These are phyloP conservation scores for Vaccinium macrocarpon DNA, from an alignment of 148 eudicot genomes.

Conservation along the genomic window DNA sequence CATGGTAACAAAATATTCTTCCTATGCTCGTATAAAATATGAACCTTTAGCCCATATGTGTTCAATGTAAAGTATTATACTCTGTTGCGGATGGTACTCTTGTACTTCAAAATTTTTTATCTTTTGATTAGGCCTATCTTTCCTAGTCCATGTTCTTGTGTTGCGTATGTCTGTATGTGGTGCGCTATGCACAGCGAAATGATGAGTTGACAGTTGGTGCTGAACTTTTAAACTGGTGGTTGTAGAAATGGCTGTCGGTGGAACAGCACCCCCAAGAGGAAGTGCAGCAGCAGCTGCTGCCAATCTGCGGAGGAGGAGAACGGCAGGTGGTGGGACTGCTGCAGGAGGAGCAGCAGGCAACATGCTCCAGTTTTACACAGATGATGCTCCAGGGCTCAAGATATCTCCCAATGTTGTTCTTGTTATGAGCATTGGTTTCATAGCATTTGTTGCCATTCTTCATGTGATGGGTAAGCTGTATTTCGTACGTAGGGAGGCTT, in stretches of 20 bases:
- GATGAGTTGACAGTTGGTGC: not conserved
- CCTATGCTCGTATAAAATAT: not conserved
- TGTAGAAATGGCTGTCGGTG: constrained; percentile 80
- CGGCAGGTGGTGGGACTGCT: constrained; percentile 48
- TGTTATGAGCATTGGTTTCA: constrained; percentile 70
- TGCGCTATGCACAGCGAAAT: not conserved
- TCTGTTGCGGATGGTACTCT: not conserved
- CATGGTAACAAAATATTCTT: not conserved
- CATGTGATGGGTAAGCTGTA: constrained; percentile 73
- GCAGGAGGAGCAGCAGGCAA: constrained; percentile 60
- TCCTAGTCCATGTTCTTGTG: not conserved
- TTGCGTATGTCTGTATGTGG: not conserved
- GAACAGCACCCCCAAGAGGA: constrained; percentile 89
- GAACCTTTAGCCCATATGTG: not conserved
- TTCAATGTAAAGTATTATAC: not conserved
- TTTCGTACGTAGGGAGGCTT: constrained; percentile 42
- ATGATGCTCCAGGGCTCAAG: constrained; percentile 94
- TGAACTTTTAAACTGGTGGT: not conserved
- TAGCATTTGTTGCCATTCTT: constrained; percentile 55
- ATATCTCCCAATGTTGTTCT: constrained; percentile 95
- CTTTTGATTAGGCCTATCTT: not conserved
- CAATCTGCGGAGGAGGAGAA: constrained; percentile 74
- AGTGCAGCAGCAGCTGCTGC: constrained; percentile 92
- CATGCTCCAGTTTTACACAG: constrained; percentile 98
- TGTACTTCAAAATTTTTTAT: not conserved